A percentile compares a stretch with the other conserved stretches of the same genome.
Conservation (phyloP, 2,329 filamentous ascomycete species). For the Fusarium agapanthi region DNA sequence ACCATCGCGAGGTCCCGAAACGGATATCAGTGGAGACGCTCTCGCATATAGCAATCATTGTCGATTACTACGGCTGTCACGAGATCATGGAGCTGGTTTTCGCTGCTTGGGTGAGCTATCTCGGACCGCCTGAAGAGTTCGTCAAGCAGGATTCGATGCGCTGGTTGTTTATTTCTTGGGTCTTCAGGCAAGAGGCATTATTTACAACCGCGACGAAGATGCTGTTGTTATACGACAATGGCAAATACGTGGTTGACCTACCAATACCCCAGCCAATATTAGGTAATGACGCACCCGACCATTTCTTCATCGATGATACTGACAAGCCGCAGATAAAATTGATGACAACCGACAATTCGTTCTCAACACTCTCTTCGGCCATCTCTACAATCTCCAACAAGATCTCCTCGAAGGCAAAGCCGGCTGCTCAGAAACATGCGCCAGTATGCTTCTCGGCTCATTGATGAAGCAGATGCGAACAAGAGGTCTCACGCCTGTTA, state of each 20-base stretch:
- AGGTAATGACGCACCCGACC: not conserved
- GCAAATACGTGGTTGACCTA: constrained; percentile 1
- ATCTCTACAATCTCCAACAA: constrained; percentile 13
- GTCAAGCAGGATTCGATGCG: constrained; percentile 1
- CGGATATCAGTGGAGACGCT: constrained; percentile 34
- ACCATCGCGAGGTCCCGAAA: constrained; percentile 33
- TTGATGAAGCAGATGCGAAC: constrained; percentile 16
- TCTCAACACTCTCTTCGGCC: constrained; percentile 3
- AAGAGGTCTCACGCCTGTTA: not conserved
- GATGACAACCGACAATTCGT: constrained; percentile 14
- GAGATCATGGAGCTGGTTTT: constrained; percentile 36
- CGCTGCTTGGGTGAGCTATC: constrained; percentile 6
- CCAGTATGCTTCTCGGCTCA: constrained; percentile 15
- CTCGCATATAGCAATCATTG: constrained; percentile 41
- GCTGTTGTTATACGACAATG: constrained; percentile 3
- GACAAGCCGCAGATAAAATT: not conserved
- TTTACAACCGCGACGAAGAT: not conserved
- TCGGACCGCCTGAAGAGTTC: not conserved
- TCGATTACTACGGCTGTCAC: constrained; percentile 45
- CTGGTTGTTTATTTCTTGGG: constrained; percentile 23
- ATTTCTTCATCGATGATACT: fast-evolving
- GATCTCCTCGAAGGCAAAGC: constrained; percentile 14
- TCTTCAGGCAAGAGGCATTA: not conserved
- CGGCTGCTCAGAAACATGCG: constrained; percentile 14
- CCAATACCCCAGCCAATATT: constrained; percentile 24